Percentiles rank a stretch among this genome's conserved stretches.
Evolutionary conservation across 176 grass and related monocot species (phyloP).

Genomic region (Luzula sylvatica): DNA sequence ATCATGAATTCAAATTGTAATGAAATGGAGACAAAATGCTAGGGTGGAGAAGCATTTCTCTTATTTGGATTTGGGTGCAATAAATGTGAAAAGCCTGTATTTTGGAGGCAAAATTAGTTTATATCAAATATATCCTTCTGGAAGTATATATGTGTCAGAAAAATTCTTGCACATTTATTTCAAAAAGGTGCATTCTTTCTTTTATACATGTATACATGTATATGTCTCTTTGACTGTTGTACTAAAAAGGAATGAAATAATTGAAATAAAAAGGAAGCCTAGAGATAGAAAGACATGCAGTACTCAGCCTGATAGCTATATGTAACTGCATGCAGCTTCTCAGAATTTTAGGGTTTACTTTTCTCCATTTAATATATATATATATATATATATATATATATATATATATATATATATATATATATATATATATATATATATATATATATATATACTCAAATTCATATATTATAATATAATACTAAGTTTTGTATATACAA

Average conservation of each 20-base stretch:
- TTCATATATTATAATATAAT: no score
- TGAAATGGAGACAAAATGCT: neutral
- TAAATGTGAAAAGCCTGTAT: slow-evolving; percentile 26
- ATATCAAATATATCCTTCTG: slow-evolving; percentile 21
- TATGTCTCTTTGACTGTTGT: slow-evolving; percentile 32
- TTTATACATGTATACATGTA: slow-evolving; percentile 12
- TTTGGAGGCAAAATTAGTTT: slow-evolving; percentile 23
- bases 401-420: no score
- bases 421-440: no score
- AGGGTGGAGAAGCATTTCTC: slow-evolving; percentile 6
- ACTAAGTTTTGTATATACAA: no score
- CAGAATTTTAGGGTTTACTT: slow-evolving; percentile 18
- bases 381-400: no score
- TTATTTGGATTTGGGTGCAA: slow-evolving; percentile 32
- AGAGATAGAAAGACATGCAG: slow-evolving; percentile 20
- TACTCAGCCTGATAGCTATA: slow-evolving; percentile 76
- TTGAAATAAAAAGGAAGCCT: slow-evolving; percentile 15
- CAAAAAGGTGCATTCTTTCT: slow-evolving; percentile 10
- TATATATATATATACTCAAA: neutral
- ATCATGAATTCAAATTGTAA: no score
- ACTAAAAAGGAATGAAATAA: slow-evolving; percentile 17
- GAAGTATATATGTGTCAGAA: slow-evolving; percentile 24
- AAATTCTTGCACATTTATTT: slow-evolving; percentile 15
- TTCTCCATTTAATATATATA: slow-evolving; percentile 18
- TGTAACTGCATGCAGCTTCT: slow-evolving; percentile 71